A percentile compares a stretch with the other conserved stretches of the same genome.
phyloP scores from a whole-genome alignment of 805 yeast genomes.

The Wickerhamiella shivajii region DNA sequence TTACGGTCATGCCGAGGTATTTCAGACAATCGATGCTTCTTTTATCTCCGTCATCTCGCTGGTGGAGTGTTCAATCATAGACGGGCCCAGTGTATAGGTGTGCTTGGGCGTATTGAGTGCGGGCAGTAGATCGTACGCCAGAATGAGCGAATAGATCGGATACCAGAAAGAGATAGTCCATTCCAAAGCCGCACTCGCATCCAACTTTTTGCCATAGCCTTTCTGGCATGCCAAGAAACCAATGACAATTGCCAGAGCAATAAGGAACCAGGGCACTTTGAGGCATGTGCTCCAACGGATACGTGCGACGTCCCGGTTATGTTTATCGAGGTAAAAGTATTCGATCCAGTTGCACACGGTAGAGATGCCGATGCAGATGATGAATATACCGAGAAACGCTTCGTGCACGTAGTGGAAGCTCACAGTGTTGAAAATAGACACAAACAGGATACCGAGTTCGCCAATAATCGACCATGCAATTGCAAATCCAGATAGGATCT shows the following conservation, averaged over 20 bases:
- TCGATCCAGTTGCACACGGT: slow-evolving; percentile 32
- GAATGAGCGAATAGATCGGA: slow-evolving; percentile 47
- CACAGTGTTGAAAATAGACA: slow-evolving; percentile 57
- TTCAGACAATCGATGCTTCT: no score
- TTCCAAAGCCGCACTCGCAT: slow-evolving; percentile 52
- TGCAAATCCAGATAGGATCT: slow-evolving; percentile 29
- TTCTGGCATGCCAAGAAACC: no score
- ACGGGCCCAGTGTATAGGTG: no score
- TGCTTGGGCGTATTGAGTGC: no score
- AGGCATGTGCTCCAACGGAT: slow-evolving; percentile 23
- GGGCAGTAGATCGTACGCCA: slow-evolving; percentile 58
- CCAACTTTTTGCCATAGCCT: slow-evolving; percentile 22
- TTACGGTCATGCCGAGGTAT: no score
- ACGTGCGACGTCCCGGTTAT: slow-evolving; percentile 8
- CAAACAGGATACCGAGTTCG: slow-evolving; percentile 58
- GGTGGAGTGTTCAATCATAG: no score
- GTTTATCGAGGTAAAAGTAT: slow-evolving; percentile 33
- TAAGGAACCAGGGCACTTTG: slow-evolving; percentile 50
- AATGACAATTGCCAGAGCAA: slow-evolving; percentile 56
- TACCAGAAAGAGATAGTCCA: slow-evolving; percentile 83
- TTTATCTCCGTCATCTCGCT: no score
- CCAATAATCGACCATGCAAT: slow-evolving; percentile 41
- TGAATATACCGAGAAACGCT: slow-evolving; percentile 58
- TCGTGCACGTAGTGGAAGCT: slow-evolving; percentile 37
- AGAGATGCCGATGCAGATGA: slow-evolving; percentile 46